Conservation (phyloP, 192 early-diverging fungal species). For the Coemansia biformis region DNA sequence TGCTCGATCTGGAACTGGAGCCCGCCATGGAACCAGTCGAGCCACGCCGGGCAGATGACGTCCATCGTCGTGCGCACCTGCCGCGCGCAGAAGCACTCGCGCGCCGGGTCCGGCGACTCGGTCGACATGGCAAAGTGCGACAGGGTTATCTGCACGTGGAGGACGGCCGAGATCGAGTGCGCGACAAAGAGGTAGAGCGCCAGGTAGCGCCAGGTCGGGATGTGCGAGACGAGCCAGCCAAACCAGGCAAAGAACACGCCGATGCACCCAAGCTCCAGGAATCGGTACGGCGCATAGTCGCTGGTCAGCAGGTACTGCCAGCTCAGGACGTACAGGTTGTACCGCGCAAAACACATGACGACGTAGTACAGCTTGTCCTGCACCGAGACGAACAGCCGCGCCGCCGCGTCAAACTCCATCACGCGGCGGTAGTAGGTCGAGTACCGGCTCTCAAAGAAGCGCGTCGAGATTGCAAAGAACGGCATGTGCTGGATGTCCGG, state of each 20-base stretch:
- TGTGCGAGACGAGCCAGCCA: constrained; percentile 56
- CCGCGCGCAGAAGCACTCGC: constrained; percentile 78
- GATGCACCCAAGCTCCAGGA: constrained; percentile 70
- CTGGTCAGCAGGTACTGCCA: constrained; percentile 62
- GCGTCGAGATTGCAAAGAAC: constrained; percentile 82
- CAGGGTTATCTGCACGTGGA: constrained; percentile 95
- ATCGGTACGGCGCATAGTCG: constrained; percentile 65
- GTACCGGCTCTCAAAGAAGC: constrained; percentile 75
- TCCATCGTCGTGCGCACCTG: constrained; percentile 93
- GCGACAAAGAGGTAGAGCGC: constrained; percentile 69
- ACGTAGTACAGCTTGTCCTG: constrained; percentile 88
- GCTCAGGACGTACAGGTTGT: constrained; percentile 81
- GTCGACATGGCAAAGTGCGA: constrained; percentile 95
- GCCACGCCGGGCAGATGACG: constrained; percentile 85
- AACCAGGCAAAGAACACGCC: constrained; percentile 78
- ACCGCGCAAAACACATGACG: constrained; percentile 83
- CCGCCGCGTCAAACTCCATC: constrained; percentile 73
- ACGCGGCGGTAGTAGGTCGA: constrained; percentile 83
- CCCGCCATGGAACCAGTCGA: constrained; percentile 98
- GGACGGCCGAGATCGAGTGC: constrained; percentile 74
- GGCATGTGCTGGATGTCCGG: constrained; percentile 98
- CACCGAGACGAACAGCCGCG: constrained; percentile 68
- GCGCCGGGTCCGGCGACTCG: constrained; percentile 57
- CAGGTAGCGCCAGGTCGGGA: constrained; percentile 63
- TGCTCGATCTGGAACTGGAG: constrained; percentile 95